Evolutionary conservation across 768 basidiomycete genomes (phyloP), one percentile per base, ranked within the genome.

Genomic region (Suillus spraguei): DNA sequence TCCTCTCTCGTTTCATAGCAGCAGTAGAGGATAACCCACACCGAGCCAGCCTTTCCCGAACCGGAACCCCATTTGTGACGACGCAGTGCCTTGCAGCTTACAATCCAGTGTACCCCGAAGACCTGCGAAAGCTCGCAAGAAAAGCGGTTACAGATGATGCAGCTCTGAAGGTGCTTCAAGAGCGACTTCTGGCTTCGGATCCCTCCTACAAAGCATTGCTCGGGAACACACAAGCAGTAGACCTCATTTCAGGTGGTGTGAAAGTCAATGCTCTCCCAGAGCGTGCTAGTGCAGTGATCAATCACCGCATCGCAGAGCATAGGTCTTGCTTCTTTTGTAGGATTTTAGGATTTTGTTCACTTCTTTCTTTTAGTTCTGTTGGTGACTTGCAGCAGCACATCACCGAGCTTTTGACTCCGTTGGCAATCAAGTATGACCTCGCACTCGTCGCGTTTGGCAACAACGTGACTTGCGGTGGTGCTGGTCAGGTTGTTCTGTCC

Each of bases 261-360:
- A 90, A 91, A 74, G 80, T 81, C 36, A 93, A 93, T 70, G 90
- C 91, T 24, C 81, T 94, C 22, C 91, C 91, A 0, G 91, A 92
- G 74, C 79, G 76, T 64, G 87, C 84, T 5, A 85, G 78, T 71
- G 86, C 85, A 5, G 72, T 91, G 22, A 83, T 91, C 52, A 90
- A 91, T 70, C 87, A 90, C 68, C 85, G 90, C 35, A 86, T 92
- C 52, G 82, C 86, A 4, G 83, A 83, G 17, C 76, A 81, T 42
- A 87, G 86, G 86, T 85, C n/a, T 14, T 78, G 60, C 13, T 17
- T 41, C 6, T 41, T 58, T 35, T 20, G 13, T 28, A 7, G 3
- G 10, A 41, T 20, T 20, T 17, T 7, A 20, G 28, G 17, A 17
- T 24, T 58, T 28, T 20, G 6, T 28, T 58, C 56, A 58, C 39